Evolutionary conservation across 2,329 filamentous ascomycete species (phyloP).

Genomic region (Ceratocystis albifundus): DNA sequence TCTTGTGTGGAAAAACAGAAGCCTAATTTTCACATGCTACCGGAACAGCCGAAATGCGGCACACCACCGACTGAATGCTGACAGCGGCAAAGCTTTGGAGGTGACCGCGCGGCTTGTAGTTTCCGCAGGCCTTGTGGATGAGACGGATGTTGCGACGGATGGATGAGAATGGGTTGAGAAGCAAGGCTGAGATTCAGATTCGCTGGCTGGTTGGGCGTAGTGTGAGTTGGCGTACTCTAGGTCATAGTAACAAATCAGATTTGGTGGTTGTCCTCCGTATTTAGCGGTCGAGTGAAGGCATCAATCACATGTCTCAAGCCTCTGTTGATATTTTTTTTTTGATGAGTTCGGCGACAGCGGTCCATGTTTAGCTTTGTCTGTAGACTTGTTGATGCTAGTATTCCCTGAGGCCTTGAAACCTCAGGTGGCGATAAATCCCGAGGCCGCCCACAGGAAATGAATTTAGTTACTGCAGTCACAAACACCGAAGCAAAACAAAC

Average conservation of each 20-base stretch:
- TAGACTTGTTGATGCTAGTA: neutral
- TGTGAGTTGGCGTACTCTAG: neutral
- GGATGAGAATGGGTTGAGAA: neutral
- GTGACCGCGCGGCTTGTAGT: neutral
- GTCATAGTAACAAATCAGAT: neutral
- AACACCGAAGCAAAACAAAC: neutral
- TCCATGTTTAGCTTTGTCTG: neutral
- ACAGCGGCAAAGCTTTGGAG: neutral
- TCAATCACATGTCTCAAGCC: neutral
- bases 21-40: neutral
- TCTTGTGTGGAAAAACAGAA: neutral
- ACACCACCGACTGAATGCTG: no score
- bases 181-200: neutral
- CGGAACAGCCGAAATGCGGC: neutral
- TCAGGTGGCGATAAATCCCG: constrained; percentile 10
- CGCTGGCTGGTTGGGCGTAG: neutral
- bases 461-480: neutral
- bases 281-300: neutral
- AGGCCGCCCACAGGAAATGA: neutral
- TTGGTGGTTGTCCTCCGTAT: neutral
- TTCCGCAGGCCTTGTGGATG: neutral
- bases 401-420: constrained; percentile 2
- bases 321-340: neutral
- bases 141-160: neutral
- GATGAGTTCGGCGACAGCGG: neutral